These are phyloP conservation scores for Xylaria castorea DNA, from an alignment of 495 filamentous ascomycete genomes.

Conservation along the genomic window DNA sequence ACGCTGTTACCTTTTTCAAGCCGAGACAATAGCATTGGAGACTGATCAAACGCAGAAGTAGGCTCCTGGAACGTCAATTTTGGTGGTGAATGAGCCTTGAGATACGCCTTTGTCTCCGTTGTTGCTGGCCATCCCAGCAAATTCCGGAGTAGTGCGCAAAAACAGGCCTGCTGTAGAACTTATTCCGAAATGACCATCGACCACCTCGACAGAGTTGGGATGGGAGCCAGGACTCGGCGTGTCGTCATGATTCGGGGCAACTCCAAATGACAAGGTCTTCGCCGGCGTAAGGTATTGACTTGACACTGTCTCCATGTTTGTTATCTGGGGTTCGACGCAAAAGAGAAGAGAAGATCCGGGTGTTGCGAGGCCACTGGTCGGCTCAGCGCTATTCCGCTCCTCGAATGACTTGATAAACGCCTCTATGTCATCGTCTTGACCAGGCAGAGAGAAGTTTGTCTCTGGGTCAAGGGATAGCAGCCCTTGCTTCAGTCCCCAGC, in stretches of 20 bases:
- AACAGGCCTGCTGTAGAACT: conserved; percentile 51
- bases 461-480: conserved; percentile 83
- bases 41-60: conserved; percentile 8
- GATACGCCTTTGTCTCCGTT: conserved; percentile 12
- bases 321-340: conserved; percentile 45
- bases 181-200: conserved; percentile 48
- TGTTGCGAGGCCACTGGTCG: conserved; percentile 43
- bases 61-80: conserved; percentile 47
- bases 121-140: not conserved
- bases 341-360: conserved; percentile 59
- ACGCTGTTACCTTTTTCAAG: not conserved
- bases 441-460: conserved; percentile 45
- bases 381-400: conserved; percentile 32
- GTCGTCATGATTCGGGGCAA: conserved; percentile 33
- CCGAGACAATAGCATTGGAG: not conserved
- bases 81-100: conserved; percentile 36
- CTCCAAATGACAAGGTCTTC: conserved; percentile 28
- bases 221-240: not conserved
- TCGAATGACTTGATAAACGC: conserved; percentile 41
- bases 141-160: conserved; percentile 31
- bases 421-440: conserved; percentile 39
- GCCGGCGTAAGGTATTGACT: conserved; percentile 22
- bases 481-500: conserved; percentile 87
- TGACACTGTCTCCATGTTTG: conserved; percentile 24
- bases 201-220: conserved; percentile 28